phyloP scores from a whole-genome alignment of 352 stramenopile species.

The Globisporangium polare region DNA sequence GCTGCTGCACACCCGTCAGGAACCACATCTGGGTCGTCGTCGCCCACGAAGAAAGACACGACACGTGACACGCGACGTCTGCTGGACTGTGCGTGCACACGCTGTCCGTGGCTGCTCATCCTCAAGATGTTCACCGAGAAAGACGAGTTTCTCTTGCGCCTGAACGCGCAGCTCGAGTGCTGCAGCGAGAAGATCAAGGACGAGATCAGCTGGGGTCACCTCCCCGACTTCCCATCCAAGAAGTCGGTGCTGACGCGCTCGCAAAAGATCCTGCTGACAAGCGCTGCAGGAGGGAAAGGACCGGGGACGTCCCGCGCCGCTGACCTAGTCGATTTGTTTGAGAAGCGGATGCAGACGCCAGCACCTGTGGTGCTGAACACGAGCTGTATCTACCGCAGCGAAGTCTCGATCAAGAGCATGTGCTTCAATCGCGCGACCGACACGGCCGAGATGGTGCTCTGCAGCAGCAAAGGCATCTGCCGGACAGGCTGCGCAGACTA shows the following conservation, averaged over 20 bases:
- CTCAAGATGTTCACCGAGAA: slow-evolving; percentile 69
- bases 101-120: slow-evolving; percentile 70
- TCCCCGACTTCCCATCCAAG: slow-evolving; percentile 59
- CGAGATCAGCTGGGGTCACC: slow-evolving; percentile 65
- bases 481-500: slow-evolving; percentile 62
- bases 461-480: slow-evolving; percentile 72
- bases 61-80: slow-evolving; percentile 36
- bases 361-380: slow-evolving; percentile 34
- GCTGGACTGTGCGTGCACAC: slow-evolving; percentile 63
- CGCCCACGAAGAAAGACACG: slow-evolving; percentile 19
- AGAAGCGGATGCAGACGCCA: slow-evolving; percentile 43
- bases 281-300: slow-evolving; percentile 28
- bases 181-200: slow-evolving; percentile 76
- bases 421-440: slow-evolving; percentile 71
- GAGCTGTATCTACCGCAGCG: slow-evolving; percentile 72
- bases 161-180: slow-evolving; percentile 64
- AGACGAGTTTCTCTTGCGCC: slow-evolving; percentile 65
- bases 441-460: slow-evolving; percentile 62
- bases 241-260: slow-evolving; percentile 61
- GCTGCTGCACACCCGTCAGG: not conserved
- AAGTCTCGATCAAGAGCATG: slow-evolving; percentile 82
- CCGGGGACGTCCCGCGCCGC: slow-evolving; percentile 27
- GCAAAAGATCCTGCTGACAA: slow-evolving; percentile 59
- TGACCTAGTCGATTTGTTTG: slow-evolving; percentile 56
- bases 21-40: slow-evolving; percentile 10